phyloP scores from a whole-genome alignment of 2,329 filamentous ascomycete genomes.

The Trichoderma pleuroti region DNA sequence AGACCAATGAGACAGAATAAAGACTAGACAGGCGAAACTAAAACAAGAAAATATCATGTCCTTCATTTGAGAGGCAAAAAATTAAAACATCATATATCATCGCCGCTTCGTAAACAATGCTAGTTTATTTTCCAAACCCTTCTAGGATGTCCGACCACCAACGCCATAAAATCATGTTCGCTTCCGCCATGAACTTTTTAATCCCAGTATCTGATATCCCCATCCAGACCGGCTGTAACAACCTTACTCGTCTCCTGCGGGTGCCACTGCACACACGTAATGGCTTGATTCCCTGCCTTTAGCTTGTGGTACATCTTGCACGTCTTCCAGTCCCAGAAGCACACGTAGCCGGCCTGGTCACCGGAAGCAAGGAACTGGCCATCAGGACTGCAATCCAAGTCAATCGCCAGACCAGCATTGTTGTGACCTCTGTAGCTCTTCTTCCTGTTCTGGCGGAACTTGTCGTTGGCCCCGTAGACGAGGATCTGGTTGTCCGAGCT shows the following conservation, averaged over 20 bases:
- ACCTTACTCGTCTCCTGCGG: constrained; percentile 97
- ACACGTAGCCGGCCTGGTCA: constrained; percentile 83
- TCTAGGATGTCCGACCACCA: constrained; percentile 1
- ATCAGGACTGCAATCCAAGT: constrained; percentile 83
- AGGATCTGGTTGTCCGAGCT: constrained; percentile 94
- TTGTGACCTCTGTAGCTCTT: constrained; percentile 96
- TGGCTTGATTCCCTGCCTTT: constrained; percentile 73
- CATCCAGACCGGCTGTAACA: constrained; percentile 83
- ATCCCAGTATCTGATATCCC: constrained; percentile 90
- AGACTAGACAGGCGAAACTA: neutral
- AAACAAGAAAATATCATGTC: neutral
- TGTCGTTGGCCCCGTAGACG: constrained; percentile 90
- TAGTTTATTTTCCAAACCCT: neutral
- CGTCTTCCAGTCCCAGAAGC: constrained; percentile 99
- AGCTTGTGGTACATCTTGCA: constrained; percentile 99
- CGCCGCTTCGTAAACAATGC: neutral
- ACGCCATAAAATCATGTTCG: constrained; percentile 16
- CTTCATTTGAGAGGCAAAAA: neutral
- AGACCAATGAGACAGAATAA: neutral
- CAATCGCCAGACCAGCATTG: constrained; percentile 88
- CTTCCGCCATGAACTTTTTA: constrained; percentile 38
- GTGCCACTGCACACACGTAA: constrained; percentile 92
- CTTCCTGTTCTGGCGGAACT: constrained; percentile 95
- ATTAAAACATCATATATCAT: neutral
- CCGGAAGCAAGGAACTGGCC: constrained; percentile 87